Evolutionary conservation across 208 protist species (phyloP).

Genomic region (Acanthamoeba sp.): DNA sequence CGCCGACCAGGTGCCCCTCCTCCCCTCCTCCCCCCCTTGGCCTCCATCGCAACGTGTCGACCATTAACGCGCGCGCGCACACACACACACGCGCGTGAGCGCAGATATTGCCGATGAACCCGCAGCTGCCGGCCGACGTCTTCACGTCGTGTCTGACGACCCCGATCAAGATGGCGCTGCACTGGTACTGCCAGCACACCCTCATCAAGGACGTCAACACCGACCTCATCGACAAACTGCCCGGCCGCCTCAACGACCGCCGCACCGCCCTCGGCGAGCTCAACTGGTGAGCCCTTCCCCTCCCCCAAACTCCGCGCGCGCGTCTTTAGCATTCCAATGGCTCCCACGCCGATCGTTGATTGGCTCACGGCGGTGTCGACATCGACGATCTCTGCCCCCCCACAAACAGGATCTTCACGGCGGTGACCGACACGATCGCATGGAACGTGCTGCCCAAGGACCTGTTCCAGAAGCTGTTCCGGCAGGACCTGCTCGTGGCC

Average conservation of each 20-base stretch:
- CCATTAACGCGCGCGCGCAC: no score
- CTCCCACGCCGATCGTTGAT: neutral
- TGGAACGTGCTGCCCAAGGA: constrained; percentile 95
- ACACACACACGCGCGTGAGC: constrained; percentile 62
- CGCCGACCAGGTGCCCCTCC: constrained; percentile 92
- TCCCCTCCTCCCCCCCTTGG: no score
- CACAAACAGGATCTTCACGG: constrained; percentile 95
- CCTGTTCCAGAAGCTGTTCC: constrained; percentile 96
- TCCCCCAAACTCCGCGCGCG: neutral
- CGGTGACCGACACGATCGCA: constrained; percentile 99
- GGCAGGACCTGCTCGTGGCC: constrained; percentile 96
- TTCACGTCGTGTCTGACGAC: constrained; percentile 99
- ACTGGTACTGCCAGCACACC: constrained; percentile 91
- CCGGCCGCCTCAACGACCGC: constrained; percentile 91
- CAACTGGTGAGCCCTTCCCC: constrained; percentile 90
- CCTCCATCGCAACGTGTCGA: no score
- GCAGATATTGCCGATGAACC: constrained; percentile 95
- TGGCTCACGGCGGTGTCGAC: no score
- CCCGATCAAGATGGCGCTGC: constrained; percentile 96
- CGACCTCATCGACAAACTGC: constrained; percentile 85
- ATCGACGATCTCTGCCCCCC: no score
- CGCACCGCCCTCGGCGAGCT: constrained; percentile 97
- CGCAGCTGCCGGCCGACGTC: constrained; percentile 98
- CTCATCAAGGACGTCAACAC: constrained; percentile 72
- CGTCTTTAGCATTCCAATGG: neutral